phyloP scores from a whole-genome alignment of 495 filamentous ascomycete genomes.

The Xanthoparmelia taractica region DNA sequence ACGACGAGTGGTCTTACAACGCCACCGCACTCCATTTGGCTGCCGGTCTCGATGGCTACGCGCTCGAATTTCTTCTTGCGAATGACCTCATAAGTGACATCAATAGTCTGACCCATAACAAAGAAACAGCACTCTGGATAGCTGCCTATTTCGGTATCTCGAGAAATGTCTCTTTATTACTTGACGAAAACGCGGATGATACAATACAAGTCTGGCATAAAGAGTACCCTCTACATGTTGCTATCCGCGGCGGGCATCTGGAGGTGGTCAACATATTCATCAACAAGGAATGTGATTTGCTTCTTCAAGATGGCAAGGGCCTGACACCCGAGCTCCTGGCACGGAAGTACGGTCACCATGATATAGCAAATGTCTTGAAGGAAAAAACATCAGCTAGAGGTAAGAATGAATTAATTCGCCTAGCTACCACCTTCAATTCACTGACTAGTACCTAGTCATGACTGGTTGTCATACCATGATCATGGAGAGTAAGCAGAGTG shows the following conservation, averaged over 20 bases:
- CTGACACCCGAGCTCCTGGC: constrained; percentile 10
- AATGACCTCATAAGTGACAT: constrained; percentile 5
- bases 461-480: background rate
- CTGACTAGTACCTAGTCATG: background rate
- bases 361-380: constrained; percentile 6
- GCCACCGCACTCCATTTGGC: constrained; percentile 10
- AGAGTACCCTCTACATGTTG: constrained; percentile 1
- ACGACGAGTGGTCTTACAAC: background rate
- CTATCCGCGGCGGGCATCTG: background rate
- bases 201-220: background rate
- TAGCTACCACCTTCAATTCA: background rate
- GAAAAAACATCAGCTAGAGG: background rate
- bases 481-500: background rate
- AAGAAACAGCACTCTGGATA: constrained; percentile 4
- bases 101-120: background rate
- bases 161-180: constrained; percentile 2
- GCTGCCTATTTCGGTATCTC: background rate
- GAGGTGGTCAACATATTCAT: constrained; percentile 5
- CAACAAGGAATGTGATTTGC: background rate
- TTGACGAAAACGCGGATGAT: constrained; percentile 5
- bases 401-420: background rate
- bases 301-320: constrained; percentile 1
- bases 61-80: constrained; percentile 8
- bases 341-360: background rate
- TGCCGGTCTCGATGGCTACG: background rate